phyloP scores from a whole-genome alignment of 202 grass and related monocot species.

The Setaria viridis region DNA sequence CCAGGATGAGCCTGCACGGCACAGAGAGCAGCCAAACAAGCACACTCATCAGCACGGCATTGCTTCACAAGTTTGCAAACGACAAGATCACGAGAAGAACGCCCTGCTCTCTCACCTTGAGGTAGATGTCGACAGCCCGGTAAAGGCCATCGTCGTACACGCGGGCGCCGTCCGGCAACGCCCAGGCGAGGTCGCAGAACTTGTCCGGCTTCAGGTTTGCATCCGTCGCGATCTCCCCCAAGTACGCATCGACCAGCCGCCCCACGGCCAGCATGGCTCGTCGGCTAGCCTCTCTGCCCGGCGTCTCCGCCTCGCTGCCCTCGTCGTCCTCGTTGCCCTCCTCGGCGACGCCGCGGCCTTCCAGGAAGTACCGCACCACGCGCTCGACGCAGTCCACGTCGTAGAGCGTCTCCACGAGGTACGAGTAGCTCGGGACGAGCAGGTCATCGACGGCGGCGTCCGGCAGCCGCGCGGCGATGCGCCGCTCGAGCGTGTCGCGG shows the following conservation, averaged over 20 bases:
- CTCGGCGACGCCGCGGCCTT: slow-evolving; percentile 49
- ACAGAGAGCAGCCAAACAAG: slow-evolving; percentile 1
- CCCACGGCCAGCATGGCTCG: slow-evolving; percentile 63
- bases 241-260: slow-evolving; percentile 81
- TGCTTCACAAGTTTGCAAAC: background rate
- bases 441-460: slow-evolving; percentile 82
- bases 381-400: slow-evolving; percentile 97
- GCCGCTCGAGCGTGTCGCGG: slow-evolving; percentile 72
- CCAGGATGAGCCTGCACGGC: slow-evolving; percentile 69
- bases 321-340: slow-evolving; percentile 49
- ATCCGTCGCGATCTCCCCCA: slow-evolving; percentile 88
- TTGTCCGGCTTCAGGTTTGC: slow-evolving; percentile 83
- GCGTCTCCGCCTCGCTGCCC: slow-evolving; percentile 38
- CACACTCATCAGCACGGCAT: slow-evolving; percentile 11
- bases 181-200: slow-evolving; percentile 90
- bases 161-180: slow-evolving; percentile 79
- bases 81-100: background rate
- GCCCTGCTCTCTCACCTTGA: slow-evolving; percentile 66
- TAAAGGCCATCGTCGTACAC: slow-evolving; percentile 93
- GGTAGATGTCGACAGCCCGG: slow-evolving; percentile 95
- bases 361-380: slow-evolving; percentile 70
- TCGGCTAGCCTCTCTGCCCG: slow-evolving; percentile 34
- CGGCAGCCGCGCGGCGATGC: slow-evolving; percentile 72
- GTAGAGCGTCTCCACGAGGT: slow-evolving; percentile 95
- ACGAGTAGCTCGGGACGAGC: slow-evolving; percentile 90